These are phyloP conservation scores for Saccharomycopsis amapae DNA, from an alignment of 805 yeast species.

Conservation along the genomic window DNA sequence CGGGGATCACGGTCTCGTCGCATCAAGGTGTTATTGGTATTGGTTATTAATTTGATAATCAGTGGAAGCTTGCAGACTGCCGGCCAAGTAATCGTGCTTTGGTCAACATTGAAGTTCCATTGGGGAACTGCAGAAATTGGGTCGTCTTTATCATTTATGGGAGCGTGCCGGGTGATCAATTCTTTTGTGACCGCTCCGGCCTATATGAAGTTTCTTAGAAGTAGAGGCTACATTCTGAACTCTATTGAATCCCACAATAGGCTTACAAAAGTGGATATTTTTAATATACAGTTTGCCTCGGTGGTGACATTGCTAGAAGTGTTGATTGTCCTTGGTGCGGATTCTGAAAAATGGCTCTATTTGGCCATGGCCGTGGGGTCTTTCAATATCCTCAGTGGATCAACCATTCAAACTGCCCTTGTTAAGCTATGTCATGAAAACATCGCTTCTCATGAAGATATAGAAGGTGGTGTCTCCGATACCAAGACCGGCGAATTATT, in stretches of 20 bases:
- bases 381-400: background rate
- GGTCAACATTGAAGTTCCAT: constrained; percentile 43
- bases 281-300: background rate
- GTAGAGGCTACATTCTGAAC: background rate
- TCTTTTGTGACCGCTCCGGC: constrained; percentile 6
- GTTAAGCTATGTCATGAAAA: constrained; percentile 25
- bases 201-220: background rate
- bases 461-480: background rate
- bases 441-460: constrained; percentile 26
- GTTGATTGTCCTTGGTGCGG: background rate
- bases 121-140: constrained; percentile 55
- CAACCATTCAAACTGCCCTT: constrained; percentile 1
- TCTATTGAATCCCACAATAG: constrained; percentile 16
- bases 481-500: constrained; percentile 51
- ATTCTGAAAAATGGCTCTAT: background rate
- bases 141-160: constrained; percentile 33
- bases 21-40: constrained; percentile 41
- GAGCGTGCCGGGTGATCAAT: constrained; percentile 20
- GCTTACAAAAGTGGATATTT: constrained; percentile 4
- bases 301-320: background rate
- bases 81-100: constrained; percentile 40
- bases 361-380: constrained; percentile 5
- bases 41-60: constrained; percentile 39
- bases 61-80: constrained; percentile 35
- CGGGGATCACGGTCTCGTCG: constrained; percentile 25